These are phyloP conservation scores for Hericium alpestre DNA, from an alignment of 768 basidiomycete genomes.

Conservation along the genomic window DNA sequence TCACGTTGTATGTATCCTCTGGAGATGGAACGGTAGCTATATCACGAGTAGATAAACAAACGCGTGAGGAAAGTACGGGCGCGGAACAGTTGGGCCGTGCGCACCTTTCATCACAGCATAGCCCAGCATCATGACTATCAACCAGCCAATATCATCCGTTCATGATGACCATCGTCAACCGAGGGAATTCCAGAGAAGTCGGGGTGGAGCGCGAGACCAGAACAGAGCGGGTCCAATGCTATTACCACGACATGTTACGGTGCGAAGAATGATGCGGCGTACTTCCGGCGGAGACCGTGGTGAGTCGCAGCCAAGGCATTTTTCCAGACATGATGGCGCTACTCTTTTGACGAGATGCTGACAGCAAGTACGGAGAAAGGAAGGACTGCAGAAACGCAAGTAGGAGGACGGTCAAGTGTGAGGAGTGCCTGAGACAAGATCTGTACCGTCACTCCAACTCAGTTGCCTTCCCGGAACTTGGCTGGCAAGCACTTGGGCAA, in stretches of 20 bases:
- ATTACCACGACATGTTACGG: not conserved
- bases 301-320: constrained; percentile 23
- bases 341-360: no score
- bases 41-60: no score
- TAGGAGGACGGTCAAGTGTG: no score
- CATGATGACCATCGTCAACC: not conserved
- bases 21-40: constrained; percentile 22
- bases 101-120: constrained; percentile 22
- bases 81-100: not conserved
- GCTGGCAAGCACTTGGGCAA: no score
- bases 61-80: no score
- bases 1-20: constrained; percentile 25
- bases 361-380: no score
- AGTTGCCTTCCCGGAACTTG: no score
- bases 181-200: not conserved
- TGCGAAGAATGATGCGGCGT: constrained; percentile 2
- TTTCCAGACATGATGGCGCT: constrained; percentile 13
- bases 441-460: no score
- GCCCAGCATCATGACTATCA: constrained; percentile 23
- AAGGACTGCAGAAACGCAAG: no score
- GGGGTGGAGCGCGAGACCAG: not conserved
- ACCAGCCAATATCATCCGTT: not conserved
- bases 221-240: not conserved
- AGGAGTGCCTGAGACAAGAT: no score
- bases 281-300: constrained; percentile 20